phyloP scores from a whole-genome alignment of 1,139 yeast species.

The Geotrichum carabidarum region DNA sequence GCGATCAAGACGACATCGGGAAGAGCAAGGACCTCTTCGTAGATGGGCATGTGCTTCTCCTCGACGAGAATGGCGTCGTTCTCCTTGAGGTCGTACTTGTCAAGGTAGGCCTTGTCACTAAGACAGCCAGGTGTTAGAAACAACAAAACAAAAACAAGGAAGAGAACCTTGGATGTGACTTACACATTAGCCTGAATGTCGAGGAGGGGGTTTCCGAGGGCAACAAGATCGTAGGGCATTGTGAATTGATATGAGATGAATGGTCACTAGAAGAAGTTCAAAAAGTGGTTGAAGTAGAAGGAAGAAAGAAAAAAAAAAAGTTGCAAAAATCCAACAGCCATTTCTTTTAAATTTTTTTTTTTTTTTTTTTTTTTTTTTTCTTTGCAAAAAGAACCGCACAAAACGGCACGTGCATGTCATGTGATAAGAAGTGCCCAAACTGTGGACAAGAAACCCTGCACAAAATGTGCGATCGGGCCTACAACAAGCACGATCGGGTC shows the following conservation, averaged over 20 bases:
- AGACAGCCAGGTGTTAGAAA: conserved; percentile 8
- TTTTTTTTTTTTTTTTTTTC: neutral
- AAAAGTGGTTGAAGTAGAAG: neutral
- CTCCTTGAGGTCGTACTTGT: conserved; percentile 77
- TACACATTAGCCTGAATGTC: conserved; percentile 79
- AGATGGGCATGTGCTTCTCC: conserved; percentile 81
- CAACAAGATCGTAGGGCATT: conserved; percentile 55
- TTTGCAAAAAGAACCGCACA: neutral
- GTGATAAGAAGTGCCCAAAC: neutral
- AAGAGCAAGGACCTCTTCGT: conserved; percentile 62
- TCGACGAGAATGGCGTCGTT: conserved; percentile 94
- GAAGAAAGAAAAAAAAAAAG: neutral
- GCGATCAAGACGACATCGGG: conserved; percentile 72
- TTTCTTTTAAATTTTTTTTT: neutral
- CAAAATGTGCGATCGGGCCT: too few relatives aligned
- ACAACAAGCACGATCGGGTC: too few relatives aligned
- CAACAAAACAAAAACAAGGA: neutral
- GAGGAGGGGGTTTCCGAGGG: conserved; percentile 75
- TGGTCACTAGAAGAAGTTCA: neutral
- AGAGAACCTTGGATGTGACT: neutral
- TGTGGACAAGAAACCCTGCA: too few relatives aligned
- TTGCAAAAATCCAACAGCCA: too few relatives aligned
- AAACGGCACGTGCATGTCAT: neutral
- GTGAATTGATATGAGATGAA: conserved; percentile 7
- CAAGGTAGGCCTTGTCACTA: conserved; percentile 54